These are phyloP conservation scores for Suhomyces panamericanus DNA, from an alignment of 1,139 yeast species.

Conservation along the genomic window DNA sequence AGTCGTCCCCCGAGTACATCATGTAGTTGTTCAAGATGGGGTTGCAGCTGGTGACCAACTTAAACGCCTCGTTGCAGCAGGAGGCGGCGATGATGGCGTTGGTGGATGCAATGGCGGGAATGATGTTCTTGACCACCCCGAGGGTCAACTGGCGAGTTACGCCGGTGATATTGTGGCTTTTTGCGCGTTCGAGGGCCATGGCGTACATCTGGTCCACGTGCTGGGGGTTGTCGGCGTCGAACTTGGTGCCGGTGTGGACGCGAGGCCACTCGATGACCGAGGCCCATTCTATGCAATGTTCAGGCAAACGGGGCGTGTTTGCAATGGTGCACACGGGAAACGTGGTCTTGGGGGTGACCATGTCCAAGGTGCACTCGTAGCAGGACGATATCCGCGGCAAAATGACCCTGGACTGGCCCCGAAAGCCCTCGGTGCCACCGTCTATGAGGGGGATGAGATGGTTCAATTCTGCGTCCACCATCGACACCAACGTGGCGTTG, in stretches of 20 bases:
- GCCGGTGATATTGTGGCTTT: constrained; percentile 64
- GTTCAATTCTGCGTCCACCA: constrained; percentile 58
- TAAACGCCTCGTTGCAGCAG: constrained; percentile 86
- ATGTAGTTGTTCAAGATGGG: constrained; percentile 76
- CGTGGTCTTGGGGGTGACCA: constrained; percentile 67
- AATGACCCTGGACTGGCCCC: constrained; percentile 89
- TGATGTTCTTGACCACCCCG: constrained; percentile 89
- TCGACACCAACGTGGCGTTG: constrained; percentile 66
- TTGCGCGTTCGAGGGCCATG: constrained; percentile 60
- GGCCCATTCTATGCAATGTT: constrained; percentile 95
- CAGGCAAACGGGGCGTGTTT: constrained; percentile 88
- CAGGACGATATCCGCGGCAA: constrained; percentile 85
- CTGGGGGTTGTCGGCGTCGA: constrained; percentile 70
- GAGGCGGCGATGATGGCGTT: constrained; percentile 92
- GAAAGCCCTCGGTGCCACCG: constrained; percentile 95
- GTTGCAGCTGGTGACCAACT: constrained; percentile 66
- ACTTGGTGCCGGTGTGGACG: constrained; percentile 41
- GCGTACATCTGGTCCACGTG: constrained; percentile 68
- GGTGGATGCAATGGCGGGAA: constrained; percentile 94
- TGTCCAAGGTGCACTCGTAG: constrained; percentile 86
- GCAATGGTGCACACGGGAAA: constrained; percentile 95
- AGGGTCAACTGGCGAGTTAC: constrained; percentile 71
- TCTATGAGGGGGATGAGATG: constrained; percentile 79
- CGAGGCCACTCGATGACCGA: constrained; percentile 75
- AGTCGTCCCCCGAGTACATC: constrained; percentile 83